Evolutionary conservation across 176 grass and related monocot species (phyloP), one percentile per base, ranked within the genome.

Genomic region (Oryza rufipogon): DNA sequence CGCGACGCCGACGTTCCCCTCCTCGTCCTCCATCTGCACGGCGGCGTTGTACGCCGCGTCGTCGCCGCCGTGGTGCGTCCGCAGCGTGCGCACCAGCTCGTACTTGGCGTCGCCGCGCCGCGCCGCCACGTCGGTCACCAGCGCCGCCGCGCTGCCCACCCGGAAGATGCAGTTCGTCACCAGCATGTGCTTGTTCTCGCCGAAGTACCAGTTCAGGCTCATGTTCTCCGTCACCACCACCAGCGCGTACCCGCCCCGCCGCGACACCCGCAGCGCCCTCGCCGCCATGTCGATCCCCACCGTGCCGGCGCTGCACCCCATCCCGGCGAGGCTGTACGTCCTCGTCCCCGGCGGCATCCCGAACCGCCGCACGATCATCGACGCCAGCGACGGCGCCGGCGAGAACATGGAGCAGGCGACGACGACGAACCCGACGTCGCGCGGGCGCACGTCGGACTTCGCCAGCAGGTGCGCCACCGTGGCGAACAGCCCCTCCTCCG

Each of bases 161-260:
- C 92, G 90, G 86, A 97, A 97, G 86, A 97, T 97, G 90, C 90
- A 94, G 90, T 97, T 97, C 65, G 95, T 97, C 19, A 94, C 92
- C 30, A 94, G 92, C 95, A 94, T 97, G 84, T 94, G 92, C 84
- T 93, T 93, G 88, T 97, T 91, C 49, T 92, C 77, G 20, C 90
- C 90, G 15, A 97, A 94, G 95, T 97, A 97, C 92, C 95, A 94
- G 88, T 97, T 97, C 12, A 89, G 86, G 73, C 90, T 89, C 33
- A 77, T 94, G 88, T 91, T 92, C 88, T 97, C 91, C 13, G 92
- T 97, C 38, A 97, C 86, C 73, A 94, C 95, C 46, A 97, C 90
- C 61, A 94, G 90, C 14, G 95, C 95, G 83, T 94, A 92, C 25
- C 77, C 36, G 71, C 61, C 11, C 30, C 30, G 51, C 61, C n/a